Percentiles rank a stretch among this genome's conserved stretches.
Evolutionary conservation across 1,284 basidiomycete species (phyloP).

Genomic region (Phellopilus nigrolimitatus): DNA sequence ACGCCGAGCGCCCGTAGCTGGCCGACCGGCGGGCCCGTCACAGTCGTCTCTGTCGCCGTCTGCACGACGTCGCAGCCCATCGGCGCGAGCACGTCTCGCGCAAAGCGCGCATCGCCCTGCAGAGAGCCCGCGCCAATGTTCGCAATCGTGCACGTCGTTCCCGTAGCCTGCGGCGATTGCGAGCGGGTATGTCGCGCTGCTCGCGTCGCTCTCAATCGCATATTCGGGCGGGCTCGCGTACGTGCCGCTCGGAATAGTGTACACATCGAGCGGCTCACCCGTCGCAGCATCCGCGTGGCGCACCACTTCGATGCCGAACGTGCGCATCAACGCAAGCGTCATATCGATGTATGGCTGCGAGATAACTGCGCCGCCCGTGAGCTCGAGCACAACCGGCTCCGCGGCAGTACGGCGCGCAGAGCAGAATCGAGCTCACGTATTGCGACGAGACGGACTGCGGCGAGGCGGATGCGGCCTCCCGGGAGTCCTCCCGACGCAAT

Average conservation of each 20-base stretch:
- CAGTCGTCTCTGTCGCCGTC: constrained; percentile 87
- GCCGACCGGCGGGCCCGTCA: constrained; percentile 82
- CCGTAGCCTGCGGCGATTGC: constrained; percentile 96
- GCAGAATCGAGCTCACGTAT: constrained; percentile 96
- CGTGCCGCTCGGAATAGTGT: constrained; percentile 79
- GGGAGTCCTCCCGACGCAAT: constrained; percentile 83
- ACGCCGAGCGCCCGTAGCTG: constrained; percentile 79
- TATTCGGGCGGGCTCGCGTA: constrained; percentile 83
- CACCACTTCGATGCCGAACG: constrained; percentile 83
- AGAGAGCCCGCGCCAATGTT: constrained; percentile 90
- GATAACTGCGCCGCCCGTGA: constrained; percentile 92
- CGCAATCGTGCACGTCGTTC: constrained; percentile 87
- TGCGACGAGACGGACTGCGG: constrained; percentile 95
- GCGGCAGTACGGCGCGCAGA: constrained; percentile 93
- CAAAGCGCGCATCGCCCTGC: constrained; percentile 96
- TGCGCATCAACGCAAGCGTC: constrained; percentile 97
- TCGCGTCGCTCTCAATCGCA: constrained; percentile 94
- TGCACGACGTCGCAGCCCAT: constrained; percentile 95
- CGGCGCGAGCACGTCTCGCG: constrained; percentile 85
- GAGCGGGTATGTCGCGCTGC: constrained; percentile 94
- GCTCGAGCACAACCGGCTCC: constrained; percentile 80
- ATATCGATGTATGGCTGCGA: constrained; percentile 99
- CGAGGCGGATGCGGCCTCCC: constrained; percentile 82
- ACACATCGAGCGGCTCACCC: constrained; percentile 72
- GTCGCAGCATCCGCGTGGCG: constrained; percentile 62